Evolutionary conservation across 805 yeast species (phyloP).

Genomic region (Metschnikowia arizonensis): DNA sequence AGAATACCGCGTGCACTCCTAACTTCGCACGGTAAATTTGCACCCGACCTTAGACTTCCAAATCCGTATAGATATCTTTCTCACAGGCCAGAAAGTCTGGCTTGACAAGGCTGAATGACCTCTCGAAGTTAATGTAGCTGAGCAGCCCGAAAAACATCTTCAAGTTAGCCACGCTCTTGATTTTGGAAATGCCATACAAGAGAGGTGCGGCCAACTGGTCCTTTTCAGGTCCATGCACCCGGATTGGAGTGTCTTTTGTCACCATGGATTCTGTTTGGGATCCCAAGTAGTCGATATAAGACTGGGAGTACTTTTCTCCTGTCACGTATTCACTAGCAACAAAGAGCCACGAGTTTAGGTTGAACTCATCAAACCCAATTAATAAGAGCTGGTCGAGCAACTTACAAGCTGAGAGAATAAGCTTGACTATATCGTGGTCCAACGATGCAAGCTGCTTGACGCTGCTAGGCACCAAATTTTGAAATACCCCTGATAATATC

Average conservation of each 20-base stretch:
- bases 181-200: conserved; percentile 37
- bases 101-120: conserved; percentile 48
- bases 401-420: conserved; percentile 63
- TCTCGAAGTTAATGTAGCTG: conserved; percentile 62
- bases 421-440: conserved; percentile 33
- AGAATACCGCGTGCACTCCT: too few species aligned
- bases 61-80: conserved; percentile 56
- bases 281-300: conserved; percentile 49
- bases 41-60: conserved; percentile 21
- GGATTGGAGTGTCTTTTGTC: conserved; percentile 35
- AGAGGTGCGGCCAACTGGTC: conserved; percentile 38
- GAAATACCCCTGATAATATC: conserved; percentile 52
- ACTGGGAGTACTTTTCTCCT: conserved; percentile 18
- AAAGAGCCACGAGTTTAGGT: conserved; percentile 79
- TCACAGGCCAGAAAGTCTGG: conserved; percentile 40
- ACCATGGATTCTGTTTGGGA: conserved; percentile 27
- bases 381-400: conserved; percentile 70
- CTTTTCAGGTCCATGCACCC: conserved; percentile 31
- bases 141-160: conserved; percentile 63
- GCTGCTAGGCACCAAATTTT: conserved; percentile 26
- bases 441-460: conserved; percentile 26
- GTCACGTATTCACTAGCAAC: conserved; percentile 59
- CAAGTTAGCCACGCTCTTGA: conserved; percentile 44
- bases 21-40: background rate
- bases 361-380: conserved; percentile 71